Percentiles rank a stretch among this genome's conserved stretches.
Conservation (phyloP, 805 yeast genomes). For the Cyberlindnera meyerae region DNA sequence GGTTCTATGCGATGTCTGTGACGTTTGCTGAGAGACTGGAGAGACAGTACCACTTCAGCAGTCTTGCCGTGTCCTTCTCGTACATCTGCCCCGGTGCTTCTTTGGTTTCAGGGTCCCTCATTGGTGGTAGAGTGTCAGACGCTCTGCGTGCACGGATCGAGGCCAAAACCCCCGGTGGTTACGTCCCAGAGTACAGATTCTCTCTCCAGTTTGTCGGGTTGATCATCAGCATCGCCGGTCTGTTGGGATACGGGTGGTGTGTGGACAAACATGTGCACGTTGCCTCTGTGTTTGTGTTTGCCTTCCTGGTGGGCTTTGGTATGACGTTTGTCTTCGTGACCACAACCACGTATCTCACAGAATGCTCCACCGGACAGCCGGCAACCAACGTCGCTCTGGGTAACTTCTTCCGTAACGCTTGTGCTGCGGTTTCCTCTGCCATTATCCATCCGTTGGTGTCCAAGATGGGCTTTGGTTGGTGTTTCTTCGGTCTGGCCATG, state of each 20-base stretch:
- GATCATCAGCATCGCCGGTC: conserved; percentile 37
- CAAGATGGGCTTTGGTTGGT: conserved; percentile 47
- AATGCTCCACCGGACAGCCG: conserved; percentile 43
- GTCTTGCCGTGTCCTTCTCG: conserved; percentile 37
- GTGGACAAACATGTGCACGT: conserved; percentile 35
- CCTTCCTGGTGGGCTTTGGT: conserved; percentile 46
- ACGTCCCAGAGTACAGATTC: conserved; percentile 44
- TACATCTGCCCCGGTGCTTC: conserved; percentile 52
- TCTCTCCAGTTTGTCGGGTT: conserved; percentile 41
- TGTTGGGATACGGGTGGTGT: conserved; percentile 51
- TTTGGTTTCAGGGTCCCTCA: conserved; percentile 42
- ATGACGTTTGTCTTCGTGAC: conserved; percentile 52
- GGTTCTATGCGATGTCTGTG: conserved; percentile 49
- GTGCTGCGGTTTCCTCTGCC: conserved; percentile 50
- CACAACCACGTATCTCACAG: conserved; percentile 50
- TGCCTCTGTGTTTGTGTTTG: conserved; percentile 37
- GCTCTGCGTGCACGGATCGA: conserved; percentile 26
- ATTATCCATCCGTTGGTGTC: conserved; percentile 33
- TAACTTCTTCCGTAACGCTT: conserved; percentile 46
- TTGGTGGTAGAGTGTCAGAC: conserved; percentile 47
- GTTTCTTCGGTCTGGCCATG: conserved; percentile 47
- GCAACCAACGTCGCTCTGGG: conserved; percentile 52
- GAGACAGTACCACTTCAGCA: conserved; percentile 32
- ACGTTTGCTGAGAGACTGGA: conserved; percentile 40
- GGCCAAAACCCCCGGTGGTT: conserved; percentile 10